Percentiles rank a stretch among this genome's conserved stretches.
Conservation (phyloP, 108 stramenopile genomes). For the Skeletonema potamos region DNA sequence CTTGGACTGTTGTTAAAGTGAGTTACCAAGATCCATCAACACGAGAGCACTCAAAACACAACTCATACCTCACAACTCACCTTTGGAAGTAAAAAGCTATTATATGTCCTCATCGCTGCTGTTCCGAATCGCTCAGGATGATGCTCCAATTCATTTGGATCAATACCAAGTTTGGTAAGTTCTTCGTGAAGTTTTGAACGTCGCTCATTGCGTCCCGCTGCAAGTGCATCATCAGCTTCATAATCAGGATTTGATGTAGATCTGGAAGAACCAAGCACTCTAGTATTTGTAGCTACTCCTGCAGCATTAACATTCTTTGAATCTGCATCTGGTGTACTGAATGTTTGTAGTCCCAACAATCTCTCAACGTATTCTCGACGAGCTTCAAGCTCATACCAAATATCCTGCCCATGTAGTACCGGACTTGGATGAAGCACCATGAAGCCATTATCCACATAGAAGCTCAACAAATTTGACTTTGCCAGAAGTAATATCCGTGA, state of each 20-base stretch:
- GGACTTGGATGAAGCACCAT: constrained; percentile 54
- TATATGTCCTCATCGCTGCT: constrained; percentile 52
- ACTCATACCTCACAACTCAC: neutral
- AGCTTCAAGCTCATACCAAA: constrained; percentile 78
- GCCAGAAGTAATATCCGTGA: constrained; percentile 49
- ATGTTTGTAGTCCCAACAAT: constrained; percentile 8
- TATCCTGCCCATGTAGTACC: constrained; percentile 77
- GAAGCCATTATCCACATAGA: constrained; percentile 81
- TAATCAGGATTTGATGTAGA: constrained; percentile 42
- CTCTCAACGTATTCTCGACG: constrained; percentile 3
- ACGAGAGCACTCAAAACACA: neutral
- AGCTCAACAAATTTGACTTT: constrained; percentile 66
- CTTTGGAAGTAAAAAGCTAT: constrained; percentile 52
- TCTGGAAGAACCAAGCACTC: constrained; percentile 5
- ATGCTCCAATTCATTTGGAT: constrained; percentile 34
- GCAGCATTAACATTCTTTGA: neutral
- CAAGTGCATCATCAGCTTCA: constrained; percentile 28
- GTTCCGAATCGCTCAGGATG: constrained; percentile 46
- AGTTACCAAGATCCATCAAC: neutral
- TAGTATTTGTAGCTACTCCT: neutral
- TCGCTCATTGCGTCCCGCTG: constrained; percentile 38
- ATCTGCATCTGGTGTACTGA: neutral
- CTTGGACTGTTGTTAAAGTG: constrained; percentile 16
- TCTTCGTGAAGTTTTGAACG: constrained; percentile 37
- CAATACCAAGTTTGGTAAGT: constrained; percentile 39